Base-by-base conservation (phyloP, 2,329 filamentous ascomycete genomes). In the Hypoxylon sp. region DNA sequence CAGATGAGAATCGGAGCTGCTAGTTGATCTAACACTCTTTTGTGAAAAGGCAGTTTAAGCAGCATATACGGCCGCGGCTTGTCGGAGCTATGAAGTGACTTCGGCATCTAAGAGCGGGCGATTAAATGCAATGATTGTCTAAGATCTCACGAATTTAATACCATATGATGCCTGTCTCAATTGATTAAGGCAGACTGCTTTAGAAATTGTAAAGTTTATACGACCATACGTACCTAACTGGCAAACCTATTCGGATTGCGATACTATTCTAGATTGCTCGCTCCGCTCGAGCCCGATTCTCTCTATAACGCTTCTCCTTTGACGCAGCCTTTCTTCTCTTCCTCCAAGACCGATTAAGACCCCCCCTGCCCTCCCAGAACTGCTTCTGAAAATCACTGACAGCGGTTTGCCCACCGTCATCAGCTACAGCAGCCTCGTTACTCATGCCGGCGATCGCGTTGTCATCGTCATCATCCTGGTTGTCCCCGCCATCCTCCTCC, bases 301-400 rank as follows among this genome's bases (percentile, higher is more conserved):
- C 88, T 58, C 85, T 80, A 71, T 90, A 88, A 49, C 88, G 81
- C 79, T 87, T 89, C 76, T 89, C 87, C 81, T 91, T 91, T 30
- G 83, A 81, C 3, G 81, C 87, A 63, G 82, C 78, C 79, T 89
- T 89, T 68, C 86, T 82, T 58, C 88, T 80, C 73, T 82, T 84
- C 79, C 88, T 89, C 89, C 89, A 91, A 13, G 86, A 85, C 55
- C 84, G 78, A 72, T 89, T 91, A 55, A 89, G 78, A 39, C 90
- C 85, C 1, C 88, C 84, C 15, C 89, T 79, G 65, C 89, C 85
- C 69, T 89, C 85, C 83, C 87, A 91, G 76, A 91, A 91, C 82
- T 86, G 89, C 58, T 86, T 84, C 72, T 88, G 85, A 70, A 90
- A 90, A 64, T 89, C 85, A 46, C 78, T 79, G 4, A 75, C 71